Conservation (phyloP, 106 monocot genomes). For the Phalaenopsis aphrodite region DNA sequence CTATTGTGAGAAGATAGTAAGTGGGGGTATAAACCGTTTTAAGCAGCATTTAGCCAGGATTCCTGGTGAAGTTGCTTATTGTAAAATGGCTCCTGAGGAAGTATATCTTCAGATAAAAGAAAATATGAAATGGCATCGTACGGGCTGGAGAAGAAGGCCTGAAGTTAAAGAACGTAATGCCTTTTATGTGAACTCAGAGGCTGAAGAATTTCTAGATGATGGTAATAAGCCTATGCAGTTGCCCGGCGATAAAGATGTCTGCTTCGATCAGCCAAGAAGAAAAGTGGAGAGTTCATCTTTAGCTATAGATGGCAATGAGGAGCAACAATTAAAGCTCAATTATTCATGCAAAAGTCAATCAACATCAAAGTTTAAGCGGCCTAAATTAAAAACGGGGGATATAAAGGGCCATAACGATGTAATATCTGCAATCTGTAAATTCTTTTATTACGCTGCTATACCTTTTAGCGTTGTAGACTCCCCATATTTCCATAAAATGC, state of each 20-base stretch:
- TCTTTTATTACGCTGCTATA: conserved; percentile 46
- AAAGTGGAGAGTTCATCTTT: conserved; percentile 20
- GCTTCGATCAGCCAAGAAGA: conserved; percentile 6
- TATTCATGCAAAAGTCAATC: conserved; percentile 5
- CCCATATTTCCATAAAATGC: conserved; percentile 49
- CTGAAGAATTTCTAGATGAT: conserved; percentile 24
- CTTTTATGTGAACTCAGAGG: conserved; percentile 21
- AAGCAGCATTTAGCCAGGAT: conserved; percentile 67
- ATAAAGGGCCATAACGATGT: conserved; percentile 32
- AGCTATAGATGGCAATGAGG: too few species aligned
- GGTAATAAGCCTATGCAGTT: conserved; percentile 14
- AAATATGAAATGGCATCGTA: conserved; percentile 67
- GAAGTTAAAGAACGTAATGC: conserved; percentile 25
- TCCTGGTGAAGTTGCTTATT: conserved; percentile 61
- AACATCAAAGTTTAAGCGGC: conserved; percentile 12
- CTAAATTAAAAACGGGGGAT: conserved; percentile 18
- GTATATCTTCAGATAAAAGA: conserved; percentile 62
- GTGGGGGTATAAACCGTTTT: conserved; percentile 66
- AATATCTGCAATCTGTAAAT: conserved; percentile 47
- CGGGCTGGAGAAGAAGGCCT: conserved; percentile 34
- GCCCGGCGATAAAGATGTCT: conserved; percentile 17
- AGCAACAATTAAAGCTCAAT: too few species aligned
- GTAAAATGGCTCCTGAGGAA: conserved; percentile 62
- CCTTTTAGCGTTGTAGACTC: conserved; percentile 43
- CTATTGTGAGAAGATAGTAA: conserved; percentile 56